phyloP scores from a whole-genome alignment of 202 grass and related monocot genomes.

The Setaria italica region DNA sequence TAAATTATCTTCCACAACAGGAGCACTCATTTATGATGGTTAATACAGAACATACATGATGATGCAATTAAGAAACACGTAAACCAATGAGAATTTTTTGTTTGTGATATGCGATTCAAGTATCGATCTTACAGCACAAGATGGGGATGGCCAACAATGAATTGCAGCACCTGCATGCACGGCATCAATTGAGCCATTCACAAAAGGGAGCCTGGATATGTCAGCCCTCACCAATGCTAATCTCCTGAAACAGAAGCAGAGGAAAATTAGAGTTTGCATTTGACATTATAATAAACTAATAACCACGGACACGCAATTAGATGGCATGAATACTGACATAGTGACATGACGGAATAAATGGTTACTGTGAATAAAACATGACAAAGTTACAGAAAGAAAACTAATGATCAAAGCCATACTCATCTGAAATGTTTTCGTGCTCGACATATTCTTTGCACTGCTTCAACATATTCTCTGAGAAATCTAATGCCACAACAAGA shows the following conservation, averaged over 20 bases:
- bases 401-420: slow-evolving; percentile 52
- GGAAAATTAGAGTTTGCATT: slow-evolving; percentile 9
- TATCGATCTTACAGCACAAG: slow-evolving; percentile 68
- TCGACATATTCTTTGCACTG: slow-evolving; percentile 79
- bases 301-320: not conserved
- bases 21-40: no score
- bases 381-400: slow-evolving; percentile 29
- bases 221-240: slow-evolving; percentile 83
- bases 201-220: slow-evolving; percentile 87
- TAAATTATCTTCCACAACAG: no score
- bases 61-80: no score
- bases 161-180: slow-evolving; percentile 92
- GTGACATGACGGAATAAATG: not conserved
- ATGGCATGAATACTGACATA: not conserved
- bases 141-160: slow-evolving; percentile 96
- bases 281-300: slow-evolving; percentile 3
- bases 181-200: slow-evolving; percentile 76
- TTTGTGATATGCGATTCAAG: slow-evolving; percentile 20
- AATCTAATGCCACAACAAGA: slow-evolving; percentile 83
- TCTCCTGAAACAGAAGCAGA: slow-evolving; percentile 49
- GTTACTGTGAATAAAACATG: not conserved
- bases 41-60: no score
- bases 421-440: slow-evolving; percentile 70
- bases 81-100: not conserved
- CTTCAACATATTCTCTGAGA: slow-evolving; percentile 94